Percentiles rank a stretch among this genome's conserved stretches.
phyloP scores from a whole-genome alignment of 495 filamentous ascomycete genomes.

The Penicillium fimorum region DNA sequence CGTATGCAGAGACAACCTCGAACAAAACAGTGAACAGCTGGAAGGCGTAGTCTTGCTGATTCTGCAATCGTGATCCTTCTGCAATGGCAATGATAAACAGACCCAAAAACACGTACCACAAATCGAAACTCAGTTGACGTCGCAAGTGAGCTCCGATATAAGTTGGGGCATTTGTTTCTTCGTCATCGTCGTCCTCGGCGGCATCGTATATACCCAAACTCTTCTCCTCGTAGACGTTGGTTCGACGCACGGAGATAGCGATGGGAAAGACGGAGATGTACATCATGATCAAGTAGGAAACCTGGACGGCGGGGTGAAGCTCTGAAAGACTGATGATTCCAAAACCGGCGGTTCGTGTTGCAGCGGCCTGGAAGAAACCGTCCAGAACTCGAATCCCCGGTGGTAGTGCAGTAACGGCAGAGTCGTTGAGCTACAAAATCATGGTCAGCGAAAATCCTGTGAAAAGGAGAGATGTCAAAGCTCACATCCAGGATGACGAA shows the following conservation, averaged over 20 bases:
- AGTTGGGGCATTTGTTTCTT: slow-evolving; percentile 57
- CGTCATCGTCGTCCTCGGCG: slow-evolving; percentile 42
- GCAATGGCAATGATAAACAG: slow-evolving; percentile 84
- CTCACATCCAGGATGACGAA: slow-evolving; percentile 87
- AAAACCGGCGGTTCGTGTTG: slow-evolving; percentile 87
- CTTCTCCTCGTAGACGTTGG: slow-evolving; percentile 96
- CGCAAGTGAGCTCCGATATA: slow-evolving; percentile 88
- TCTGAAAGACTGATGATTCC: slow-evolving; percentile 69
- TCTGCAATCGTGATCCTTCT: slow-evolving; percentile 65
- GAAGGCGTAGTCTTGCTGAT: slow-evolving; percentile 59
- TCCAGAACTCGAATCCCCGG: slow-evolving; percentile 72
- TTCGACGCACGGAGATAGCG: slow-evolving; percentile 87
- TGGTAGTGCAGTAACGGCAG: slow-evolving; percentile 58
- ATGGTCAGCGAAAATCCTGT: slow-evolving; percentile 17
- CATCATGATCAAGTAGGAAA: slow-evolving; percentile 98
- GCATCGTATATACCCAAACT: slow-evolving; percentile 75
- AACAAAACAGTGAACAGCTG: slow-evolving; percentile 82
- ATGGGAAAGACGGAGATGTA: slow-evolving; percentile 97
- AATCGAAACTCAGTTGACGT: slow-evolving; percentile 85
- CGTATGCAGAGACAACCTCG: slow-evolving; percentile 89
- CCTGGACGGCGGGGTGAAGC: slow-evolving; percentile 88
- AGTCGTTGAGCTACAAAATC: slow-evolving; percentile 59
- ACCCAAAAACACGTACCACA: slow-evolving; percentile 92
- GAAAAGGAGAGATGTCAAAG: slow-evolving; percentile 9
- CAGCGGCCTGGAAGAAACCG: slow-evolving; percentile 82